Percentiles rank a stretch among this genome's conserved stretches.
Conservation (phyloP, 768 basidiomycete species). For the Mycena haematopus region DNA sequence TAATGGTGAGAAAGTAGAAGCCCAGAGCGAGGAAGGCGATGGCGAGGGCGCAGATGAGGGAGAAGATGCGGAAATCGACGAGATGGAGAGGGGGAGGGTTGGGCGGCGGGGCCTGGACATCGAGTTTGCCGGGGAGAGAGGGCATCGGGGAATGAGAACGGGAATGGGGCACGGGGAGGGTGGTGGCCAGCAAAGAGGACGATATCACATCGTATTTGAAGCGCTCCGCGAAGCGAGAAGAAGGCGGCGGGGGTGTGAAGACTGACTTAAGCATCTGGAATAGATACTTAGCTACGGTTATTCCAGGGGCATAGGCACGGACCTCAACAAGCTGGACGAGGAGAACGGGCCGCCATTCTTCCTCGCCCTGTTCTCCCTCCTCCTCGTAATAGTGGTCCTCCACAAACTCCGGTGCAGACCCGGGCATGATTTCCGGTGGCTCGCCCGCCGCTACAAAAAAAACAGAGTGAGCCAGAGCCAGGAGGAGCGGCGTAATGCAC, state of each 20-base stretch:
- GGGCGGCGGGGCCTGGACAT: slow-evolving; percentile 31
- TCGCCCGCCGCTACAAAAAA: slow-evolving; percentile 62
- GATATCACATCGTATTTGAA: slow-evolving; percentile 89
- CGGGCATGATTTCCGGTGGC: slow-evolving; percentile 61
- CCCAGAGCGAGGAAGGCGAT: slow-evolving; percentile 51
- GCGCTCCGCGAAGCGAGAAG: slow-evolving; percentile 69
- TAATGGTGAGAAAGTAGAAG: slow-evolving; percentile 47
- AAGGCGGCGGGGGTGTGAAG: slow-evolving; percentile 43
- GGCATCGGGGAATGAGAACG: slow-evolving; percentile 41
- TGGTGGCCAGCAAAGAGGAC: slow-evolving; percentile 72
- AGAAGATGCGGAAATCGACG: slow-evolving; percentile 46
- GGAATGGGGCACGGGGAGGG: slow-evolving; percentile 51
- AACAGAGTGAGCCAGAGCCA: not conserved
- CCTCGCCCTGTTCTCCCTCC: slow-evolving; percentile 34
- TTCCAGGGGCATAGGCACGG: slow-evolving; percentile 34
- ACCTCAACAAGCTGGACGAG: slow-evolving; percentile 48
- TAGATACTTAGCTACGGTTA: slow-evolving; percentile 10
- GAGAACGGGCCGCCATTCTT: slow-evolving; percentile 44
- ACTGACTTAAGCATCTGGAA: slow-evolving; percentile 46
- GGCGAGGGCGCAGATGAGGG: slow-evolving; percentile 45
- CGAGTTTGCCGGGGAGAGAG: slow-evolving; percentile 56
- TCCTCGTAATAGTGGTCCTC: slow-evolving; percentile 45
- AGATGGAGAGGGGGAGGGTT: slow-evolving; percentile 37
- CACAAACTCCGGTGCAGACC: slow-evolving; percentile 49
- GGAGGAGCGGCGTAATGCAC: slow-evolving; percentile 20